These are phyloP conservation scores for Wickerhamomyces rabaulensis DNA, from an alignment of 805 yeast genomes.

Conservation along the genomic window DNA sequence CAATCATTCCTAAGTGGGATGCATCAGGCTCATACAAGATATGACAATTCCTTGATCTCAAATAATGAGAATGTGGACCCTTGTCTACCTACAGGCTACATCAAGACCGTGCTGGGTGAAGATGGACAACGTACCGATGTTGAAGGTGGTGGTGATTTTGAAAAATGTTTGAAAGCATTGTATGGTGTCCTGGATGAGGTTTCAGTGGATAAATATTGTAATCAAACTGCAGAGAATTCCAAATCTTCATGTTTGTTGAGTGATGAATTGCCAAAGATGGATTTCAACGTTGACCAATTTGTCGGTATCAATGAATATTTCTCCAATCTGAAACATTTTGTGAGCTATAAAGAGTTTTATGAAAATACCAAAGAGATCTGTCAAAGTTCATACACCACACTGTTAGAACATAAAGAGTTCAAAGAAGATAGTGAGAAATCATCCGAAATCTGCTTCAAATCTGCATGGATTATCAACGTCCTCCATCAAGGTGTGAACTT, in stretches of 20 bases:
- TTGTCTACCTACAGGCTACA: conserved; percentile 47
- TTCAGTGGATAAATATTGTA: conserved; percentile 19
- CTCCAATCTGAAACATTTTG: conserved; percentile 49
- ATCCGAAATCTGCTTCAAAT: conserved; percentile 53
- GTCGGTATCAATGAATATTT: conserved; percentile 66
- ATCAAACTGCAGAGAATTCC: conserved; percentile 13
- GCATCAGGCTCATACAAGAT: conserved; percentile 46
- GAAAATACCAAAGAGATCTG: conserved; percentile 43
- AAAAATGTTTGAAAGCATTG: conserved; percentile 40
- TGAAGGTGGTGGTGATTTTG: conserved; percentile 48
- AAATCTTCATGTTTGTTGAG: conserved; percentile 44
- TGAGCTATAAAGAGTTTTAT: conserved; percentile 35
- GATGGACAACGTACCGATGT: conserved; percentile 23
- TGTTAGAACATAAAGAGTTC: conserved; percentile 7
- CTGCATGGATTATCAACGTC: conserved; percentile 53
- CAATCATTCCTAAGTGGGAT: conserved; percentile 61
- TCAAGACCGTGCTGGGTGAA: conserved; percentile 11
- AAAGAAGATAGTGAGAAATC: conserved; percentile 40
- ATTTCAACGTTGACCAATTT: conserved; percentile 50
- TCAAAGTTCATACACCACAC: conserved; percentile 20
- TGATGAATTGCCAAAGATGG: conserved; percentile 51
- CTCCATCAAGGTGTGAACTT: conserved; percentile 58
- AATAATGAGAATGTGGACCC: conserved; percentile 38
- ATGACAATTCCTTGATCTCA: conserved; percentile 32
- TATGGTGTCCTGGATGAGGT: conserved; percentile 36